Base-by-base conservation (phyloP, 345 rosid species). In the Murraya paniculata region DNA sequence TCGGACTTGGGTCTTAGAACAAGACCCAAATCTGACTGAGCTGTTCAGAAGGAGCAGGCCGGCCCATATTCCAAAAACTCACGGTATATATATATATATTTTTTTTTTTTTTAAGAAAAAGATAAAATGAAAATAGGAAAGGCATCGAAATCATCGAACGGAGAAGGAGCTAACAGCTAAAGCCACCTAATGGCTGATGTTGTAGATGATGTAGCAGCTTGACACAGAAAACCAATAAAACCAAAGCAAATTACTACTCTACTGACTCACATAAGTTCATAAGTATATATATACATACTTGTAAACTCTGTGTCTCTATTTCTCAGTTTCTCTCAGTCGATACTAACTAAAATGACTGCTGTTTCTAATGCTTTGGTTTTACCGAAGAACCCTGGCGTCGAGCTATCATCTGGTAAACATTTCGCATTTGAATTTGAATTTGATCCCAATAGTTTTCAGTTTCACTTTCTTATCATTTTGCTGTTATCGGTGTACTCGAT, bases 341-440 rank as follows among this genome's bases (percentile, higher is more conserved):
- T 35, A 21, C 69, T 8, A 81, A 71, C 69, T 21, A 81, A 71
- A 55, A 89, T 88, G 95, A 82, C 85, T 48, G 21, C 91, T n/a
- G 72, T 90, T 64, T 85, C 92, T 22, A 85, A 77, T 74, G 82
- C 91, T 59, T 79, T 88, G 87, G 85, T 86, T 80, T 72, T 88
- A 8, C 66, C 92, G 60, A 84, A 59, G 61, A 84, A 73, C 77
- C 77, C 84, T 62, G 71, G 65, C 30, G 66, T 80, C 73, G 84
- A 78, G 24, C 79, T 81, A 11, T 80, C 89, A 22, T 73, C 84
- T 28, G 88, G 93, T 90, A 85, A 68, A n/a, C 45, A n/a, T n/a
- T 35, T 80, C 77, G 35, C 75, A 31, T 60, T 53, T 53, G 2
- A 53, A 53, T 53, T 69, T 64, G n/a, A 53, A 53, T 53, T 69